A percentile compares a stretch with the other conserved stretches of the same genome.
phyloP scores from a whole-genome alignment of 805 yeast genomes.

The Zygoascus bituminiphila region DNA sequence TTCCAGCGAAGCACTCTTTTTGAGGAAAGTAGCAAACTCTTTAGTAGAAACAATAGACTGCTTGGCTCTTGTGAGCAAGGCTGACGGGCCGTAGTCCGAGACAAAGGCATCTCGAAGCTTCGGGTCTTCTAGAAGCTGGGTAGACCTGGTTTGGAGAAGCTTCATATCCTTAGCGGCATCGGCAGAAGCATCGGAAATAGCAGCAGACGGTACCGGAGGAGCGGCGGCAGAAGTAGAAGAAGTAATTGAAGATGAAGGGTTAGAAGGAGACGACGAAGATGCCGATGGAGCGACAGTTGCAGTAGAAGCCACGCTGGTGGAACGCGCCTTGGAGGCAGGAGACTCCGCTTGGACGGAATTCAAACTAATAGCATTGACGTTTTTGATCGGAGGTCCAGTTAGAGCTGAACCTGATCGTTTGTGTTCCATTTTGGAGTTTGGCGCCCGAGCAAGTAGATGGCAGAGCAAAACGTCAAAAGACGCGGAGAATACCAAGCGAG shows the following conservation, averaged over 20 bases:
- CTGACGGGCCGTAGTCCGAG: conserved; percentile 54
- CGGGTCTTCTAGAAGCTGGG: conserved; percentile 28
- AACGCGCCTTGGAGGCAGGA: not conserved
- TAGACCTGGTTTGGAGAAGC: conserved; percentile 3
- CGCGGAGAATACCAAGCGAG: no score
- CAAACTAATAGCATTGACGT: not conserved
- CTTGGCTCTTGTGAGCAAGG: conserved; percentile 64
- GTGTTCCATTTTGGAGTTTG: conserved; percentile 2
- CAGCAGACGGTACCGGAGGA: not conserved
- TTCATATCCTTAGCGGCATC: not conserved
- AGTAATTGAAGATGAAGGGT: not conserved
- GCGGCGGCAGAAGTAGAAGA: not conserved
- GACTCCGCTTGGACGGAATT: not conserved
- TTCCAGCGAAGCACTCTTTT: conserved; percentile 69
- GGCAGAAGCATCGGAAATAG: not conserved
- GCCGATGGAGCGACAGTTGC: not conserved
- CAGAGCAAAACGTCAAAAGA: no score
- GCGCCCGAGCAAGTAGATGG: no score
- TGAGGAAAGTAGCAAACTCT: conserved; percentile 71
- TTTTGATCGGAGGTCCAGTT: conserved; percentile 5
- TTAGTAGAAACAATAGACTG: conserved; percentile 76
- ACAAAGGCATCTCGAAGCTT: conserved; percentile 28
- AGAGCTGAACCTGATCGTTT: conserved; percentile 5
- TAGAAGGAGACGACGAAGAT: not conserved
- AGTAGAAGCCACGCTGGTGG: conserved; percentile 1